phyloP scores from a whole-genome alignment of 371 early-diverging fungal species.

The Circinella minor region DNA sequence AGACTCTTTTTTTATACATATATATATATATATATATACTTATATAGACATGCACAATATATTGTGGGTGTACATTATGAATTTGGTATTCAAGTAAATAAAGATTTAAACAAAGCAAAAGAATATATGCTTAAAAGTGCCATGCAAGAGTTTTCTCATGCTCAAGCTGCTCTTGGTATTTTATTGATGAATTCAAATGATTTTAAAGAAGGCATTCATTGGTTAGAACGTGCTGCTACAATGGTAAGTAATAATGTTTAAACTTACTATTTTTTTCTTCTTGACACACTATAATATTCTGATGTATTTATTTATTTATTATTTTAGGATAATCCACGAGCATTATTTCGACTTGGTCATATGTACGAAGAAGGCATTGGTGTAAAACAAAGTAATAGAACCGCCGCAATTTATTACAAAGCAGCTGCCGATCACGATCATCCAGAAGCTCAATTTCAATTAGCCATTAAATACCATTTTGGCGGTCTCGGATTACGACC shows the following conservation, averaged over 20 bases:
- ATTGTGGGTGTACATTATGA: slow-evolving; percentile 29
- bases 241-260: slow-evolving; percentile 26
- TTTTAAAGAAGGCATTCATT: slow-evolving; percentile 35
- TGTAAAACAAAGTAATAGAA: slow-evolving; percentile 26
- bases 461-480: slow-evolving; percentile 43
- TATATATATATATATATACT: too few relatives aligned
- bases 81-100: slow-evolving; percentile 22
- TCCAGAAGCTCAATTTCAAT: slow-evolving; percentile 34
- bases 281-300: background rate
- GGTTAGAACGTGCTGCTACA: slow-evolving; percentile 42
- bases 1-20: too few relatives aligned
- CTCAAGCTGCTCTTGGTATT: slow-evolving; percentile 46
- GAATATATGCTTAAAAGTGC: slow-evolving; percentile 42
- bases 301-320: too few relatives aligned
- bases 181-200: slow-evolving; percentile 29
- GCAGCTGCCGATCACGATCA: slow-evolving; percentile 34
- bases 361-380: slow-evolving; percentile 46
- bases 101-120: slow-evolving; percentile 26
- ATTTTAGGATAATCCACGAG: slow-evolving; percentile 38
- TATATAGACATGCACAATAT: slow-evolving; percentile 33
- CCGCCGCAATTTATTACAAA: slow-evolving; percentile 26
- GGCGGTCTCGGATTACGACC: slow-evolving; percentile 35
- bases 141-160: slow-evolving; percentile 42
- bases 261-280: background rate
- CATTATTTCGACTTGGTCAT: slow-evolving; percentile 41